Percentiles rank a stretch among this genome's conserved stretches.
Conservation (phyloP, 257 asterid genomes). For the Forsythia viridissima region DNA sequence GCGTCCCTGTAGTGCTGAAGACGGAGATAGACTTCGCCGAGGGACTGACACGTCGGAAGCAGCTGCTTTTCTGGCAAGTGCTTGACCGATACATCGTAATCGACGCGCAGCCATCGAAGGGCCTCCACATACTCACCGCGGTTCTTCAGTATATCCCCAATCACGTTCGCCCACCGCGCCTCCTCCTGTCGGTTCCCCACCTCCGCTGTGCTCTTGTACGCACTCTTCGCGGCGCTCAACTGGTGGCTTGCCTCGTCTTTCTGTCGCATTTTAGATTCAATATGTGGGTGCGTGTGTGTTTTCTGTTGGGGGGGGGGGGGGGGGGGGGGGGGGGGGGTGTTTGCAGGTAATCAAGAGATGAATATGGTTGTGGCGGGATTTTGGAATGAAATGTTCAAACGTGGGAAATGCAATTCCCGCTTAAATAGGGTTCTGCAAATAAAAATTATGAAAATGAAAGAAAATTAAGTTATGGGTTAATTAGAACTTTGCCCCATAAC, state of each 20-base stretch:
- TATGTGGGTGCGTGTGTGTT: not conserved
- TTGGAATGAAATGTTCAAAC: not conserved
- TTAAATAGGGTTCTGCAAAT: not conserved
- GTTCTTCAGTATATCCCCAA: slow-evolving; percentile 75
- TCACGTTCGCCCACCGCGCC: slow-evolving; percentile 93
- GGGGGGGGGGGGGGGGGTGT: too few species aligned
- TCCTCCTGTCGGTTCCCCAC: slow-evolving; percentile 81
- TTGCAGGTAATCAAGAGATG: not conserved
- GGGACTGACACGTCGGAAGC: slow-evolving; percentile 91
- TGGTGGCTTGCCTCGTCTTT: slow-evolving; percentile 53
- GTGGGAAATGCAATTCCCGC: not conserved
- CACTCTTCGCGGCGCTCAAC: slow-evolving; percentile 58
- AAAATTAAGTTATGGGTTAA: too few species aligned
- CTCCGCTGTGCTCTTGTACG: slow-evolving; percentile 52
- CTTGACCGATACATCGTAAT: slow-evolving; percentile 65
- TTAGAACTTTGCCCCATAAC: too few species aligned
- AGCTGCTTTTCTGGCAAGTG: slow-evolving; percentile 64
- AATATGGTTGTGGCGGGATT: not conserved
- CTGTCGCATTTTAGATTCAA: slow-evolving; percentile 37
- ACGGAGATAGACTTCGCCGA: slow-evolving; percentile 87
- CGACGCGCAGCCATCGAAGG: slow-evolving; percentile 79
- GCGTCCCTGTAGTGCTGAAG: slow-evolving; percentile 58
- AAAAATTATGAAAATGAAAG: too few species aligned
- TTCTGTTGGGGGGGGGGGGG: too few species aligned
- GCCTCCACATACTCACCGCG: slow-evolving; percentile 92